Percentiles rank a stretch among this genome's conserved stretches.
Conservation (phyloP, 1,284 basidiomycete species). For the Cryptococcus jaspeensis region DNA sequence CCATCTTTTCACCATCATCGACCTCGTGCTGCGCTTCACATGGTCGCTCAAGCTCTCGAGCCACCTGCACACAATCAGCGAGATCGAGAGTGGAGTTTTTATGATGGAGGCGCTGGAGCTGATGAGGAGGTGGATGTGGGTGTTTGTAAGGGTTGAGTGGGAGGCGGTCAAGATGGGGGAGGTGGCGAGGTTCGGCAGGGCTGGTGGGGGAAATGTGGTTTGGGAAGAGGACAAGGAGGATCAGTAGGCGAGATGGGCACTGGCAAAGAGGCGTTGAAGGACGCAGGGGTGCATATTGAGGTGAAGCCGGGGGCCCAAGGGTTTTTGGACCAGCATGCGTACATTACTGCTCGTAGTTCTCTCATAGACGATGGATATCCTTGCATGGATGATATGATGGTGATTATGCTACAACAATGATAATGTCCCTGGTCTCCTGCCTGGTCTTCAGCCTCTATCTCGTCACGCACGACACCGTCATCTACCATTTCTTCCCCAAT, state of each 20-base stretch:
- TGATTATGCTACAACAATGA: conserved; percentile 3
- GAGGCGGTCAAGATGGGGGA: conserved; percentile 68
- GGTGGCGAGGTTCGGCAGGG: conserved; percentile 23
- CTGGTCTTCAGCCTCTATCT: too few relatives aligned
- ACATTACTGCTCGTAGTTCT: background rate
- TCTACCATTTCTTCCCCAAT: conserved; percentile 45
- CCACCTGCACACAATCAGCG: conserved; percentile 78
- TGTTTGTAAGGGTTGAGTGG: conserved; percentile 95
- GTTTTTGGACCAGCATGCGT: background rate
- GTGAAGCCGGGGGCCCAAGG: background rate
- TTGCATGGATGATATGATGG: background rate
- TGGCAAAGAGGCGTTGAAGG: background rate
- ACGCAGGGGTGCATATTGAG: too few relatives aligned
- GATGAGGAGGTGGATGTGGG: conserved; percentile 90
- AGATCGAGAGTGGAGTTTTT: conserved; percentile 82
- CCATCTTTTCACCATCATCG: conserved; percentile 76
- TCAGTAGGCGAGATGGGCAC: background rate
- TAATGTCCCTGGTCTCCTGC: too few relatives aligned
- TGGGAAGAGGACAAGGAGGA: conserved; percentile 11
- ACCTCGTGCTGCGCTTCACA: conserved; percentile 86
- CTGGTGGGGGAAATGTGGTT: conserved; percentile 4
- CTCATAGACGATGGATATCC: background rate
- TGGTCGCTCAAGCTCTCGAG: conserved; percentile 91
- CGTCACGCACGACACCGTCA: background rate
- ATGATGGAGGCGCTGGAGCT: conserved; percentile 89